A percentile compares a stretch with the other conserved stretches of the same genome.
Evolutionary conservation across 768 basidiomycete species (phyloP).

Genomic region (Suillus subaureus): DNA sequence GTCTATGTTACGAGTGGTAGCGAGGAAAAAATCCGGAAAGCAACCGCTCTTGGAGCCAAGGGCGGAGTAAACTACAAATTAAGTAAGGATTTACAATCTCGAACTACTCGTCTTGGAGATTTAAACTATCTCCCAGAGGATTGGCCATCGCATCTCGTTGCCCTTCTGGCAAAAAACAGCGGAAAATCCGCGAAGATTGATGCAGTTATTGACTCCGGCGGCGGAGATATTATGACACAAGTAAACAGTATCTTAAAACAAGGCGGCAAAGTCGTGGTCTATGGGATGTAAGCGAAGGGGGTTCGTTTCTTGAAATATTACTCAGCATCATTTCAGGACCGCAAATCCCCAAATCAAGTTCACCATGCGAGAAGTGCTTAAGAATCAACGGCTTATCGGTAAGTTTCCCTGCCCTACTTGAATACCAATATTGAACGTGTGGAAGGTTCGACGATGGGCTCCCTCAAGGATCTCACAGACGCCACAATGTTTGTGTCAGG

Average conservation of each 20-base stretch:
- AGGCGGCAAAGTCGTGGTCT: slow-evolving; percentile 63
- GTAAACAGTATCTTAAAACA: slow-evolving; percentile 51
- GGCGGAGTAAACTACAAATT: slow-evolving; percentile 79
- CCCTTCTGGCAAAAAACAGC: slow-evolving; percentile 41
- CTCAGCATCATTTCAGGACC: slow-evolving; percentile 48
- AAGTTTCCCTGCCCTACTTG: slow-evolving; percentile 15
- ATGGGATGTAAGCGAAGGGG: slow-evolving; percentile 56
- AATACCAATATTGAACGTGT: slow-evolving; percentile 1
- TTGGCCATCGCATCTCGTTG: slow-evolving; percentile 53
- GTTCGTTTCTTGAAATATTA: neutral
- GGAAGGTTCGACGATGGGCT: slow-evolving; percentile 77
- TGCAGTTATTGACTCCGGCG: slow-evolving; percentile 69
- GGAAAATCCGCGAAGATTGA: slow-evolving; percentile 43
- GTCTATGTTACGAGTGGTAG: slow-evolving; percentile 84
- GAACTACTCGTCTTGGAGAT: neutral
- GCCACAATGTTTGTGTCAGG: slow-evolving; percentile 70
- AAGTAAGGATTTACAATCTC: slow-evolving; percentile 39
- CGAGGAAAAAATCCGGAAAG: slow-evolving; percentile 68
- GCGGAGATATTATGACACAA: slow-evolving; percentile 62
- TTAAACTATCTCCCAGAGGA: slow-evolving; percentile 35
- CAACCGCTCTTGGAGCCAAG: slow-evolving; percentile 67
- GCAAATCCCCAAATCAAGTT: slow-evolving; percentile 58
- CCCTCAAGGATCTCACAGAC: slow-evolving; percentile 67
- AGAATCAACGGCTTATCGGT: slow-evolving; percentile 77
- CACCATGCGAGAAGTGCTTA: slow-evolving; percentile 79